Percentiles rank a stretch among this genome's conserved stretches.
phyloP scores from a whole-genome alignment of 1,139 yeast genomes.

The Yamadazyma buinensis region DNA sequence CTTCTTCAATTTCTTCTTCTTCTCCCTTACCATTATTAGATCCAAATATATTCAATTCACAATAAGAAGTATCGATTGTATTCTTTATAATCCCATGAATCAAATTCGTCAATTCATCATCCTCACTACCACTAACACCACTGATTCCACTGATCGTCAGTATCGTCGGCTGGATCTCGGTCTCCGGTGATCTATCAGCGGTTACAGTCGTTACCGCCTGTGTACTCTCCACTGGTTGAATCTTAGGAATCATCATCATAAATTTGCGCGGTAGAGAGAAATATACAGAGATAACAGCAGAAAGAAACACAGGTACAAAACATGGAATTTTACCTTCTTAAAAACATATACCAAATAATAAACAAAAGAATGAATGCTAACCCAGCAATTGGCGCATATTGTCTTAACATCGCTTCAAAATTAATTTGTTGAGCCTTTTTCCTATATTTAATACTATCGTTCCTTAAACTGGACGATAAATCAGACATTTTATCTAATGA shows the following conservation, averaged over 20 bases:
- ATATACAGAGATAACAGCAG: too few relatives aligned
- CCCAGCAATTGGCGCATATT: slow-evolving; percentile 83
- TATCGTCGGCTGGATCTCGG: background rate
- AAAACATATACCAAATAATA: slow-evolving; percentile 77
- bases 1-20: slow-evolving; percentile 5
- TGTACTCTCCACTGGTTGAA: background rate
- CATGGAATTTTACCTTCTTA: slow-evolving; percentile 19
- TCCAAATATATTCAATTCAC: slow-evolving; percentile 11
- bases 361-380: slow-evolving; percentile 71
- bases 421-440: slow-evolving; percentile 89
- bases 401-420: slow-evolving; percentile 81
- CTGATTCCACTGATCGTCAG: slow-evolving; percentile 10
- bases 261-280: too few relatives aligned
- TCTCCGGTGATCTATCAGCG: slow-evolving; percentile 6
- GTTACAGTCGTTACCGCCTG: slow-evolving; percentile 5
- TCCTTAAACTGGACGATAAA: slow-evolving; percentile 72
- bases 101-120: slow-evolving; percentile 26
- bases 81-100: slow-evolving; percentile 12
- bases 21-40: slow-evolving; percentile 3
- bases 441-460: slow-evolving; percentile 83
- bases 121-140: slow-evolving; percentile 24
- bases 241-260: slow-evolving; percentile 2
- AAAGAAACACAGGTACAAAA: background rate
- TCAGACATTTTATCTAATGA: slow-evolving; percentile 91
- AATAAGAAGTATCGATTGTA: slow-evolving; percentile 1